These are phyloP conservation scores for Chaetomium sp. DNA, from an alignment of 2,329 filamentous ascomycete species.

Conservation along the genomic window DNA sequence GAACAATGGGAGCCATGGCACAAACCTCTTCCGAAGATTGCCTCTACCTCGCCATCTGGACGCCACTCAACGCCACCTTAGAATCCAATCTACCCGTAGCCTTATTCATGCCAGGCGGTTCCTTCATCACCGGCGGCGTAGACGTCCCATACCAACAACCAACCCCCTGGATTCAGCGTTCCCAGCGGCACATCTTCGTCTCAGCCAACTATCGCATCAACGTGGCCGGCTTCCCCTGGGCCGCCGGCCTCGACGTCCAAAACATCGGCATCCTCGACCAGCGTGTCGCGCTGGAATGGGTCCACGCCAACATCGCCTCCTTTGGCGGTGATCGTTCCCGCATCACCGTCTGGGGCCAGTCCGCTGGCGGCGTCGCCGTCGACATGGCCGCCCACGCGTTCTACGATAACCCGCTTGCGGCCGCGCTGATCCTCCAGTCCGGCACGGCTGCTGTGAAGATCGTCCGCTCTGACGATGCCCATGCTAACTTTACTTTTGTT, in stretches of 20 bases:
- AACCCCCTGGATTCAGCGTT: slow-evolving; percentile 35
- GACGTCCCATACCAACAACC: slow-evolving; percentile 42
- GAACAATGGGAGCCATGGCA: slow-evolving; percentile 21
- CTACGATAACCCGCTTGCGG: slow-evolving; percentile 39
- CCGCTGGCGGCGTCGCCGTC: slow-evolving; percentile 36
- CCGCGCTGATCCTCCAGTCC: slow-evolving; percentile 36
- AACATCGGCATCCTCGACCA: slow-evolving; percentile 47
- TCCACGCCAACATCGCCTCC: slow-evolving; percentile 39
- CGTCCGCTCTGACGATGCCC: neutral
- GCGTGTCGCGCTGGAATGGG: slow-evolving; percentile 44
- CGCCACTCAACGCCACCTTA: slow-evolving; percentile 21
- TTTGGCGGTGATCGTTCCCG: slow-evolving; percentile 41
- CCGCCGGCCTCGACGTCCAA: slow-evolving; percentile 26
- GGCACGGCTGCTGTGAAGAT: slow-evolving; percentile 32
- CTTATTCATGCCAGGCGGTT: slow-evolving; percentile 43
- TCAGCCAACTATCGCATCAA: slow-evolving; percentile 35
- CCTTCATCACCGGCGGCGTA: slow-evolving; percentile 37
- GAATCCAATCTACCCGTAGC: slow-evolving; percentile 33
- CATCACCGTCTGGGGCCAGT: slow-evolving; percentile 43
- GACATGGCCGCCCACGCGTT: slow-evolving; percentile 40
- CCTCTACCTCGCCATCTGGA: slow-evolving; percentile 40
- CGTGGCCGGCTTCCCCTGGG: slow-evolving; percentile 31
- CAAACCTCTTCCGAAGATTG: slow-evolving; percentile 34
- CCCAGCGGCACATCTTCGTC: slow-evolving; percentile 35
- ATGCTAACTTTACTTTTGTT: slow-evolving; percentile 29